These are phyloP conservation scores for Salmacisia buchloeana DNA, from an alignment of 1,284 basidiomycete genomes.

Conservation along the genomic window DNA sequence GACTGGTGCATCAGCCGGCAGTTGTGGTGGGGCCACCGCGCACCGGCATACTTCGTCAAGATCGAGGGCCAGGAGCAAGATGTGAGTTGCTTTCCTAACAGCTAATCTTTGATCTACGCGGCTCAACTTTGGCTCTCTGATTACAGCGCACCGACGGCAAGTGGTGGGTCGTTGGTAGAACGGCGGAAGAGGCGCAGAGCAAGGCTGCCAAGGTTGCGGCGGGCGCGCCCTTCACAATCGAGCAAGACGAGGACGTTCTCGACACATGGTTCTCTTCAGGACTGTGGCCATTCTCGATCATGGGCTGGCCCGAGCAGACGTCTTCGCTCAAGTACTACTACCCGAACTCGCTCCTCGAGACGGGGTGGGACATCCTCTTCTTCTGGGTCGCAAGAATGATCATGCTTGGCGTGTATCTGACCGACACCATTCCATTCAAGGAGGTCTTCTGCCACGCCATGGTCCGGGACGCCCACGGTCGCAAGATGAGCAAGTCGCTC, in stretches of 20 bases:
- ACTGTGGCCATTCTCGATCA: slow-evolving; percentile 94
- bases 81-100: slow-evolving; percentile 1
- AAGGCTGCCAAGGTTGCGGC: slow-evolving; percentile 70
- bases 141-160: slow-evolving; percentile 26
- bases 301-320: slow-evolving; percentile 81
- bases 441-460: slow-evolving; percentile 99
- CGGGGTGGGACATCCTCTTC: slow-evolving; percentile 98
- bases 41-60: slow-evolving; percentile 86
- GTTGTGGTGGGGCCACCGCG: slow-evolving; percentile 98
- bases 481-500: slow-evolving; percentile 98
- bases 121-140: not conserved
- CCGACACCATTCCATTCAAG: slow-evolving; percentile 84
- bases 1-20: slow-evolving; percentile 99
- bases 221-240: slow-evolving; percentile 66
- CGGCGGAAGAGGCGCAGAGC: slow-evolving; percentile 69
- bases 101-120: not conserved
- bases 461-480: slow-evolving; percentile 95
- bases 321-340: slow-evolving; percentile 62
- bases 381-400: slow-evolving; percentile 99
- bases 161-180: slow-evolving; percentile 78
- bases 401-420: slow-evolving; percentile 83
- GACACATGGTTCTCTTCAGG: slow-evolving; percentile 99
- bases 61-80: slow-evolving; percentile 75
- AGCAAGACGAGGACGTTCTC: slow-evolving; percentile 94
- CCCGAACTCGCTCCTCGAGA: slow-evolving; percentile 83